Base-by-base conservation (phyloP, 768 basidiomycete species). In the Scleroderma citrinum region DNA sequence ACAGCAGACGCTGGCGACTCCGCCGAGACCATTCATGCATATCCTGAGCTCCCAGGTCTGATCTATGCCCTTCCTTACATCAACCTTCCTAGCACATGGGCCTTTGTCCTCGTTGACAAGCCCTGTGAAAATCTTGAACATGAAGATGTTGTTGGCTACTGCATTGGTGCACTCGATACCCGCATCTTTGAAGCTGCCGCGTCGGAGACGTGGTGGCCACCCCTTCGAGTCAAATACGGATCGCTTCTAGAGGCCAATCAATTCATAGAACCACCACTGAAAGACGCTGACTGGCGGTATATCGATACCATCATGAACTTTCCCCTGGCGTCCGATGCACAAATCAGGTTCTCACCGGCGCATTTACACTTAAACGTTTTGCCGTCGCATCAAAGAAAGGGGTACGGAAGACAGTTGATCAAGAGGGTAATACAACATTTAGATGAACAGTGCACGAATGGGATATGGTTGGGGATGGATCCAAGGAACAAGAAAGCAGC, bases 61-160 rank as follows among this genome's bases (percentile, higher is more conserved):
- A 71, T 84, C 37, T 90, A 82, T 58, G 82, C 87, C 3, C 76
- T 87, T 40, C 88, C 88, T 2, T 91, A 91, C 64, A 74, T 86
- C 49, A 78, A 79, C 46, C 66, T 85, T 14, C 76, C 80, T n/a
- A 55, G 59, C 46, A 81, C 82, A 20, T 88, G 80, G 76, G 86
- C 77, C 11, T 91, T 86, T 62, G 86, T 90, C 36, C 67, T 92
- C 61, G 81, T 78, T 36, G 80, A 83, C 40, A 65, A 67, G 41
- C 51, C 51, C 31, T 56, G 65, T 41, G 70, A 71, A 32, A 64
- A 64, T 26, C 60, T 65, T 8, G 71, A 75, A 34, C 24, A 42
- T 21, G 56, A 59, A 40, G 40, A 59, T 23, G 77, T 83, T 2
- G 84, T 90, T 37, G 89, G 89, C 31, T 91, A 91, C 60, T 65